Percentiles rank a stretch among this genome's conserved stretches.
phyloP scores from a whole-genome alignment of 1,284 basidiomycete genomes.

The Malassezia pachydermatis region DNA sequence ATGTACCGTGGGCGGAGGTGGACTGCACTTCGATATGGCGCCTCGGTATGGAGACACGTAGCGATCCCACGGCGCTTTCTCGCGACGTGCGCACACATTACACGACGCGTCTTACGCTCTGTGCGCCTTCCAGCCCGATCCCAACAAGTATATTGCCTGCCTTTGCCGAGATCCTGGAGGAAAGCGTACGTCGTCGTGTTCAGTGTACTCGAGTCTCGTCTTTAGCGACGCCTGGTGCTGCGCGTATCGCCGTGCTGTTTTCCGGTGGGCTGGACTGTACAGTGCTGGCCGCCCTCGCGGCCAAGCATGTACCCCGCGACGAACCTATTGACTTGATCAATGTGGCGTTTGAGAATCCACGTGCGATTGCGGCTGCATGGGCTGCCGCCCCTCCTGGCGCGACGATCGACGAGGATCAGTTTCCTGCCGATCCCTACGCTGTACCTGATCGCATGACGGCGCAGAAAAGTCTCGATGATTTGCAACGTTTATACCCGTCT shows the following conservation, averaged over 20 bases:
- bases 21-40: conserved; percentile 57
- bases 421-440: conserved; percentile 47
- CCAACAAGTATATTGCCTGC: conserved; percentile 22
- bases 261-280: conserved; percentile 94
- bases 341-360: conserved; percentile 88
- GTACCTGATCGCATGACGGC: conserved; percentile 85
- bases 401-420: conserved; percentile 44
- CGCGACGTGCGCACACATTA: neutral
- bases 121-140: neutral
- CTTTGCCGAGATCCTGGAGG: conserved; percentile 48
- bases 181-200: conserved; percentile 50
- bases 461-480: conserved; percentile 63
- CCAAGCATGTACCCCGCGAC: conserved; percentile 53
- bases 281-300: conserved; percentile 66
- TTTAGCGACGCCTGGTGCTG: conserved; percentile 6
- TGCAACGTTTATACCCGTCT: conserved; percentile 61
- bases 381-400: conserved; percentile 1
- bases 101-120: neutral
- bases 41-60: conserved; percentile 50
- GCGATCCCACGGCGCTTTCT: neutral
- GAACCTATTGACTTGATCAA: conserved; percentile 82
- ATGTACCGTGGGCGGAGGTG: conserved; percentile 57
- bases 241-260: conserved; percentile 72
- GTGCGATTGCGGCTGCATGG: conserved; percentile 52
- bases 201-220: conserved; percentile 49